Conservation (phyloP, 2,329 filamentous ascomycete genomes). For the Cladophialophora chaetospira region DNA sequence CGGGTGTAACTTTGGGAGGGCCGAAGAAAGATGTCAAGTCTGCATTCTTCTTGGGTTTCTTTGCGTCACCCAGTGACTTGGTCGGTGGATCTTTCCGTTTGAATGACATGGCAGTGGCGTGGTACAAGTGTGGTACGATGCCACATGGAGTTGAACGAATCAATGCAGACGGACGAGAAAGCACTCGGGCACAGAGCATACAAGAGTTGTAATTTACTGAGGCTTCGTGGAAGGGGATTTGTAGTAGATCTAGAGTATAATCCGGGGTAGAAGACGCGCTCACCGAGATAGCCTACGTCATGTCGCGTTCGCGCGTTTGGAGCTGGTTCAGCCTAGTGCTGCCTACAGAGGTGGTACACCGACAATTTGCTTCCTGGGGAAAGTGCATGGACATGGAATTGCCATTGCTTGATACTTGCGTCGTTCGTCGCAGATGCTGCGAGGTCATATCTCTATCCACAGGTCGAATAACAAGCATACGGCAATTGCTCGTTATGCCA, state of each 20-base stretch:
- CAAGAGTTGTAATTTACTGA: too few species aligned
- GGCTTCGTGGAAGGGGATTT: too few species aligned
- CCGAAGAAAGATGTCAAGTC: conserved; percentile 91
- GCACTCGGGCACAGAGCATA: conserved; percentile 1
- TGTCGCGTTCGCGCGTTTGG: not conserved
- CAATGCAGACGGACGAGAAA: not conserved
- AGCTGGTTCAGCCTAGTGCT: not conserved
- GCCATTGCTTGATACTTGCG: too few species aligned
- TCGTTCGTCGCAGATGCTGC: too few species aligned
- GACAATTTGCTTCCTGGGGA: too few species aligned
- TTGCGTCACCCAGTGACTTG: conserved; percentile 52
- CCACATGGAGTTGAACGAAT: not conserved
- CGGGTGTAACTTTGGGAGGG: conserved; percentile 58
- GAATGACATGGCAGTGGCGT: conserved; percentile 17
- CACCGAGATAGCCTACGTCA: not conserved
- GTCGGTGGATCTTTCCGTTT: conserved; percentile 29
- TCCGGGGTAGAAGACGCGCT: not conserved
- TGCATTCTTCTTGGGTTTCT: conserved; percentile 72
- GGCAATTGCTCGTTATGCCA: conserved; percentile 1
- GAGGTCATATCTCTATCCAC: not conserved
- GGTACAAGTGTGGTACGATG: not conserved
- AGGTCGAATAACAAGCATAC: not conserved
- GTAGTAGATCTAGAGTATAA: too few species aligned
- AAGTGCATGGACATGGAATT: too few species aligned
- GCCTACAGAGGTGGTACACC: too few species aligned